phyloP scores from a whole-genome alignment of 176 grass and related monocot species.

The Oryza longistaminata region DNA sequence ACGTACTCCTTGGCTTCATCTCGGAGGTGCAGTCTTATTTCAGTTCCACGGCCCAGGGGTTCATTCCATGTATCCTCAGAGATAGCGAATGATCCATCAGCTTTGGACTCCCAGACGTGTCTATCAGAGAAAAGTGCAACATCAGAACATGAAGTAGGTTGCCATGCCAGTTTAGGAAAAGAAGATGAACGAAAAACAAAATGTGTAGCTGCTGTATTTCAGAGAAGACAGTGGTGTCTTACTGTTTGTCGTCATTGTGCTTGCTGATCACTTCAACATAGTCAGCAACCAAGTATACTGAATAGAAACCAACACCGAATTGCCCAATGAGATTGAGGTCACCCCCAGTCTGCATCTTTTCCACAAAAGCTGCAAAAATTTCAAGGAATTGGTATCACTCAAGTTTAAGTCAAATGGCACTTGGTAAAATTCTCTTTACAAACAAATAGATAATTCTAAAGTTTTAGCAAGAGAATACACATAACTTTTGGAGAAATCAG shows the following conservation, averaged over 20 bases:
- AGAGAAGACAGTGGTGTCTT: slow-evolving; percentile 11
- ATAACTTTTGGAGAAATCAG: background rate
- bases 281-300: slow-evolving; percentile 94
- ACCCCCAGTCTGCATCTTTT: slow-evolving; percentile 91
- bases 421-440: background rate
- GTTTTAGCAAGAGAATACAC: background rate
- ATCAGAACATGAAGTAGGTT: background rate
- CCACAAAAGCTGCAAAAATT: slow-evolving; percentile 72
- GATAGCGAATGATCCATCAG: slow-evolving; percentile 91
- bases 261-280: slow-evolving; percentile 99
- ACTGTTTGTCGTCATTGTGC: slow-evolving; percentile 99
- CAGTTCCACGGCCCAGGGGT: slow-evolving; percentile 92
- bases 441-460: background rate
- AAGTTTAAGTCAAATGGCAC: background rate
- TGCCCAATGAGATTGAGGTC: slow-evolving; percentile 97
- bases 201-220: background rate
- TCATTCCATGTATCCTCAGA: slow-evolving; percentile 97
- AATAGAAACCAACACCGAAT: slow-evolving; percentile 98
- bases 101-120: slow-evolving; percentile 95
- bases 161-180: background rate
- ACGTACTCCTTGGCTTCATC: slow-evolving; percentile 96
- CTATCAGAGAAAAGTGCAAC: slow-evolving; percentile 38
- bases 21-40: slow-evolving; percentile 90
- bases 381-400: slow-evolving; percentile 25
- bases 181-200: background rate